These are phyloP conservation scores for Blastocystis hominis DNA, from an alignment of 352 stramenopile species.

Conservation along the genomic window DNA sequence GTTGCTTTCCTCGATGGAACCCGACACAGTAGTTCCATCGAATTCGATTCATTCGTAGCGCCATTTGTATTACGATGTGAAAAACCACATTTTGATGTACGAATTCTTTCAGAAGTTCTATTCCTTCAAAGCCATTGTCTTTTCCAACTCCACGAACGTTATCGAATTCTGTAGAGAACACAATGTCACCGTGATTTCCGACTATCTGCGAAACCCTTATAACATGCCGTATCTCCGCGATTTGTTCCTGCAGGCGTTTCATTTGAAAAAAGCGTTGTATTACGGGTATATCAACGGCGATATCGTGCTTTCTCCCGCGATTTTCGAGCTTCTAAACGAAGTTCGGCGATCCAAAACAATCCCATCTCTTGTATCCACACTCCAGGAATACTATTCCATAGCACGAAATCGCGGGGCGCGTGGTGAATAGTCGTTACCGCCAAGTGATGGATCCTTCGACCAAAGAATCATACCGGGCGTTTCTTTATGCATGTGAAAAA, in stretches of 20 bases:
- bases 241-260: slow-evolving; percentile 16
- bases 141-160: neutral
- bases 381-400: neutral
- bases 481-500: neutral
- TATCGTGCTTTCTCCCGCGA: neutral
- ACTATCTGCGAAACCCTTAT: slow-evolving; percentile 18
- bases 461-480: neutral
- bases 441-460: neutral
- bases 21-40: neutral
- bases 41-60: neutral
- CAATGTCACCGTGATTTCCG: neutral
- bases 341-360: neutral
- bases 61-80: neutral
- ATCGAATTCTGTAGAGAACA: neutral
- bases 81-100: slow-evolving; percentile 15
- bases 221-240: slow-evolving; percentile 31
- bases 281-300: slow-evolving; percentile 50
- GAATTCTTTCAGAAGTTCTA: slow-evolving; percentile 2
- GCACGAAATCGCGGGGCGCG: slow-evolving; percentile 15
- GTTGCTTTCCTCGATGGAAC: neutral
- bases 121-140: neutral
- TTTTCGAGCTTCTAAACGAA: slow-evolving; percentile 17
- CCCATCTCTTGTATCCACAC: neutral
- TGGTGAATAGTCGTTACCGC: neutral
- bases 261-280: neutral